Evolutionary conservation across 139 green algal genomes (phyloP).

Genomic region (Micromonas commoda): DNA sequence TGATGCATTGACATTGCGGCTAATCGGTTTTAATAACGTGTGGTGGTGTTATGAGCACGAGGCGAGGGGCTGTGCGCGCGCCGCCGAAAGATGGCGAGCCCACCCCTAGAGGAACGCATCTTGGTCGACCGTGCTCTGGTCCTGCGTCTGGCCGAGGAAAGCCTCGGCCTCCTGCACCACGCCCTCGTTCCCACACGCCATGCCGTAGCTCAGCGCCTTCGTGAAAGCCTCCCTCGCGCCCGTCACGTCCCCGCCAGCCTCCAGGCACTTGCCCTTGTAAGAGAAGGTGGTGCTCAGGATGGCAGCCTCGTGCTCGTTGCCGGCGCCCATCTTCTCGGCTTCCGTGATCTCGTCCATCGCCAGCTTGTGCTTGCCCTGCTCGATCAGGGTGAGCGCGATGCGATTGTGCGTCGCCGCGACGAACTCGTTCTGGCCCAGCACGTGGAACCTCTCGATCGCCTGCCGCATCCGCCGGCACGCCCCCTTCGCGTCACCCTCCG

Average conservation of each 20-base stretch:
- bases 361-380: neutral
- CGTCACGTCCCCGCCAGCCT: neutral
- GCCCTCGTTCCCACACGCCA: constrained; percentile 3
- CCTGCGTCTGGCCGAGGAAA: neutral
- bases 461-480: neutral
- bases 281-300: neutral
- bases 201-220: neutral
- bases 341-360: neutral
- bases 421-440: constrained; percentile 4
- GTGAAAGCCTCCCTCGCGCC: neutral
- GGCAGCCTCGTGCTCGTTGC: neutral
- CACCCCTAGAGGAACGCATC: constrained; percentile 1
- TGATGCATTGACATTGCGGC: too few relatives aligned
- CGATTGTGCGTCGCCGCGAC: constrained; percentile 7
- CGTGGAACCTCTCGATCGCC: neutral
- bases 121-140: neutral
- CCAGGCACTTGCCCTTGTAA: neutral
- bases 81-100: too few relatives aligned
- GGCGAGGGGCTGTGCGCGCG: too few relatives aligned
- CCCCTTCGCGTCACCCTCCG: neutral
- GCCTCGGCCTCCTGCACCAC: neutral
- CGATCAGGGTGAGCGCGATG: constrained; percentile 2
- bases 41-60: neutral
- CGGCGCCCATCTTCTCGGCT: neutral
- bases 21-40: too few relatives aligned